These are phyloP conservation scores for Gorgonomyces haynaldii DNA, from an alignment of 192 early-diverging fungal genomes.

Conservation along the genomic window DNA sequence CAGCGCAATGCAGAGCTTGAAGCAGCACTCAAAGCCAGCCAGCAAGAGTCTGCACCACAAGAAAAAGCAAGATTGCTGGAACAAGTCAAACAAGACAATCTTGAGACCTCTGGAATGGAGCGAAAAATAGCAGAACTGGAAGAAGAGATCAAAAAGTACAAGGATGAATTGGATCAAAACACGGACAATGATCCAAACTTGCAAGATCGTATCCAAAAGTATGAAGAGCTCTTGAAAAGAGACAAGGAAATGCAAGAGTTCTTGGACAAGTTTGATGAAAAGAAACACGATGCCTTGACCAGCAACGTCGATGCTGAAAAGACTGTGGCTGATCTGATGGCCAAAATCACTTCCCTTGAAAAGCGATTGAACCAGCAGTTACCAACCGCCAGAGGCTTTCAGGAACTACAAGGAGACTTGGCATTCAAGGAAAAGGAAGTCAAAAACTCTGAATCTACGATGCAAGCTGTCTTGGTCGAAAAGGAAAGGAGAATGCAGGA, in stretches of 20 bases:
- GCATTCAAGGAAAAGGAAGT: slow-evolving; percentile 52
- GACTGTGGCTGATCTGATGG: slow-evolving; percentile 28
- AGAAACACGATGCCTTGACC: slow-evolving; percentile 18
- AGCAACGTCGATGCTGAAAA: slow-evolving; percentile 22
- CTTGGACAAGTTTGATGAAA: slow-evolving; percentile 33
- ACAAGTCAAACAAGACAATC: slow-evolving; percentile 51
- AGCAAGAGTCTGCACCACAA: slow-evolving; percentile 32
- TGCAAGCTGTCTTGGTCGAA: slow-evolving; percentile 35
- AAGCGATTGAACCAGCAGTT: slow-evolving; percentile 14
- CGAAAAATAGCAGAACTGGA: slow-evolving; percentile 38
- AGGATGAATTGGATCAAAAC: slow-evolving; percentile 32
- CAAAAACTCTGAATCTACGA: slow-evolving; percentile 42
- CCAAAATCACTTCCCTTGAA: slow-evolving; percentile 22
- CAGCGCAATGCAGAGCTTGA: slow-evolving; percentile 32
- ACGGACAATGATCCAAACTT: slow-evolving; percentile 32
- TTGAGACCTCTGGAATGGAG: slow-evolving; percentile 51
- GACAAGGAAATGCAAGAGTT: slow-evolving; percentile 49
- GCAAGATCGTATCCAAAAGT: slow-evolving; percentile 31
- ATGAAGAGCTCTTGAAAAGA: slow-evolving; percentile 46
- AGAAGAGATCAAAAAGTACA: slow-evolving; percentile 24
- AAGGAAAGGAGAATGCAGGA: slow-evolving; percentile 37
- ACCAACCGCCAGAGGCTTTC: slow-evolving; percentile 32
- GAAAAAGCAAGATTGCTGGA: slow-evolving; percentile 35
- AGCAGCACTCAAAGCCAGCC: slow-evolving; percentile 21
- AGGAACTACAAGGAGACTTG: slow-evolving; percentile 45